Conservation (phyloP, 345 rosid species). For the Nephelium lappaceum region DNA sequence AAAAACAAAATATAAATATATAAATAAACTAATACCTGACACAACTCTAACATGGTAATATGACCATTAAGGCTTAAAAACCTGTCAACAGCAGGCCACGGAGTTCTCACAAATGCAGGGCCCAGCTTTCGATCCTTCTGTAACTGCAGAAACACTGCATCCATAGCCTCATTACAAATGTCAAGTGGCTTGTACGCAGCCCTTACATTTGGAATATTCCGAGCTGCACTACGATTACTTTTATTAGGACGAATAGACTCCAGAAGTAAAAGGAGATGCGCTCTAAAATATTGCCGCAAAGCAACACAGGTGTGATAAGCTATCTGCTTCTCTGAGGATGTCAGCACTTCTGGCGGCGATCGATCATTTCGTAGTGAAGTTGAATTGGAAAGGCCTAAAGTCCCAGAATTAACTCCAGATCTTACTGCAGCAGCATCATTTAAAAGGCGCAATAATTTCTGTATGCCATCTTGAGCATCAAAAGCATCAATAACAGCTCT, state of each 20-base stretch:
- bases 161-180: conserved; percentile 96
- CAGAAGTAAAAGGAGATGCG: conserved; percentile 86
- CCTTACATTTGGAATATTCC: conserved; percentile 75
- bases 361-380: conserved; percentile 68
- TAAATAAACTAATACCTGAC: conserved; percentile 66
- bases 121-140: conserved; percentile 97
- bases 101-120: conserved; percentile 83
- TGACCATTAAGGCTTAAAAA: conserved; percentile 81
- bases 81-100: conserved; percentile 84
- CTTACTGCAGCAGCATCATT: conserved; percentile 89
- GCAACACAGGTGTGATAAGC: conserved; percentile 95
- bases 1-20: conserved; percentile 13
- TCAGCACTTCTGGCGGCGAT: conserved; percentile 79
- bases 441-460: conserved; percentile 74
- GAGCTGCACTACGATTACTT: conserved; percentile 68
- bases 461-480: conserved; percentile 87
- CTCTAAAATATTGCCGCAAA: conserved; percentile 95
- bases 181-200: conserved; percentile 96
- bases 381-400: conserved; percentile 49
- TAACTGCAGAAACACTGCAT: conserved; percentile 83
- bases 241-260: conserved; percentile 91
- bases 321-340: conserved; percentile 93
- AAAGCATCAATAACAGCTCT: conserved; percentile 97
- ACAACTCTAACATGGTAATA: conserved; percentile 85
- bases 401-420: conserved; percentile 76